These are phyloP conservation scores for Tricholoma saponaceum DNA, from an alignment of 768 basidiomycete species.

Conservation along the genomic window DNA sequence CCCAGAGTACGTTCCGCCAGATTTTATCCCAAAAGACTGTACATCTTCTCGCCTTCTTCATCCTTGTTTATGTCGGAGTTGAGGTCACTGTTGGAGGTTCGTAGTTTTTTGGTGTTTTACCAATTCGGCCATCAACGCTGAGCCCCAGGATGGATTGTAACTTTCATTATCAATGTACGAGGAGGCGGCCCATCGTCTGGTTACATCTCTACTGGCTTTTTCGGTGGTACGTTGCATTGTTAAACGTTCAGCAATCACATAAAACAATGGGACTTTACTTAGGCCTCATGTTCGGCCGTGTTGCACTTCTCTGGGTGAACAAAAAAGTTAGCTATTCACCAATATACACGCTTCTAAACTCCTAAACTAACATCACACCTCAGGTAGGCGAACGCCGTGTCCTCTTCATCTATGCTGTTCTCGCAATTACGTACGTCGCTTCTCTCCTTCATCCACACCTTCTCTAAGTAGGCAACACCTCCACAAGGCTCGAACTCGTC, in stretches of 20 bases:
- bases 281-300: constrained; percentile 59
- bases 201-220: constrained; percentile 24
- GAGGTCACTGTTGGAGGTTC: constrained; percentile 57
- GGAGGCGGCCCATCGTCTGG: constrained; percentile 32
- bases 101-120: neutral
- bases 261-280: neutral
- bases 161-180: constrained; percentile 40
- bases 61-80: constrained; percentile 64
- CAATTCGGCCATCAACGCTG: neutral
- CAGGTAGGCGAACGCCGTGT: constrained; percentile 54
- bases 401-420: constrained; percentile 45
- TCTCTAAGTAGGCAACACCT: neutral
- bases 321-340: constrained; percentile 30
- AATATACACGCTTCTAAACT: neutral
- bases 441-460: neutral
- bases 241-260: neutral
- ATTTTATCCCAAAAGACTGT: constrained; percentile 51
- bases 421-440: constrained; percentile 43
- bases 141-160: constrained; percentile 63
- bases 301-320: constrained; percentile 54
- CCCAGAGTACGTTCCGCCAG: constrained; percentile 39
- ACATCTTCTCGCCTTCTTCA: constrained; percentile 60
- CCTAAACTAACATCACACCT: neutral
- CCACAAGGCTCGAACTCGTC: constrained; percentile 52
- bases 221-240: constrained; percentile 11